Conservation (phyloP, 805 yeast species). For the Tetrapisispora pingtungensis region DNA sequence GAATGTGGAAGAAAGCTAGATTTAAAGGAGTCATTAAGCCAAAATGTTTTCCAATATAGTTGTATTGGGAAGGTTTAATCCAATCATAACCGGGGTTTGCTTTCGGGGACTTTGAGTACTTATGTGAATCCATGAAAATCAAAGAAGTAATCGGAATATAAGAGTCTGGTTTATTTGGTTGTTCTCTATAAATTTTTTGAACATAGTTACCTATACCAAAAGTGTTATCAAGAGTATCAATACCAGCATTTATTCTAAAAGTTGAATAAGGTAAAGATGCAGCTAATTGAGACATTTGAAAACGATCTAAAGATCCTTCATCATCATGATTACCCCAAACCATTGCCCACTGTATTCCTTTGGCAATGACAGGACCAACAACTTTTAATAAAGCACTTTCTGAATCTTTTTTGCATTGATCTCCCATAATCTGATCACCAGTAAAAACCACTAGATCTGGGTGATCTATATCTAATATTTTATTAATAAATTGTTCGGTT, state of each 20-base stretch:
- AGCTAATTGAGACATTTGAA: slow-evolving; percentile 49
- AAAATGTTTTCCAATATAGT: slow-evolving; percentile 38
- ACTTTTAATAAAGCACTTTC: slow-evolving; percentile 75
- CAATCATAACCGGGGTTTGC: slow-evolving; percentile 75
- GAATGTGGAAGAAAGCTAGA: slow-evolving; percentile 93
- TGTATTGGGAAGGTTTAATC: slow-evolving; percentile 61
- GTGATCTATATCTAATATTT: slow-evolving; percentile 57
- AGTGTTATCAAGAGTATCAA: slow-evolving; percentile 32
- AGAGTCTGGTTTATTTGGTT: slow-evolving; percentile 6
- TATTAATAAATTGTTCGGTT: slow-evolving; percentile 51
- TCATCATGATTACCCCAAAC: slow-evolving; percentile 93
- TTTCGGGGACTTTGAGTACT: slow-evolving; percentile 58
- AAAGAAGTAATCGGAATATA: slow-evolving; percentile 43
- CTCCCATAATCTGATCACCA: slow-evolving; percentile 89
- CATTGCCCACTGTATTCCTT: slow-evolving; percentile 74
- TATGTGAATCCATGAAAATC: slow-evolving; percentile 79
- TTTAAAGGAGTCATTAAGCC: slow-evolving; percentile 16
- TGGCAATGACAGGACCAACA: slow-evolving; percentile 52
- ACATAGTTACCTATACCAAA: slow-evolving; percentile 81
- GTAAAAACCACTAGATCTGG: slow-evolving; percentile 83
- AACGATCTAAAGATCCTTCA: slow-evolving; percentile 60
- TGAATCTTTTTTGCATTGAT: slow-evolving; percentile 59
- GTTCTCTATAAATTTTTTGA: slow-evolving; percentile 38
- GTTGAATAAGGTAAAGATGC: slow-evolving; percentile 57
- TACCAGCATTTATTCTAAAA: slow-evolving; percentile 49